These are phyloP conservation scores for Thermothelomyces thermophilus DNA, from an alignment of 2,329 filamentous ascomycete species.

Conservation along the genomic window DNA sequence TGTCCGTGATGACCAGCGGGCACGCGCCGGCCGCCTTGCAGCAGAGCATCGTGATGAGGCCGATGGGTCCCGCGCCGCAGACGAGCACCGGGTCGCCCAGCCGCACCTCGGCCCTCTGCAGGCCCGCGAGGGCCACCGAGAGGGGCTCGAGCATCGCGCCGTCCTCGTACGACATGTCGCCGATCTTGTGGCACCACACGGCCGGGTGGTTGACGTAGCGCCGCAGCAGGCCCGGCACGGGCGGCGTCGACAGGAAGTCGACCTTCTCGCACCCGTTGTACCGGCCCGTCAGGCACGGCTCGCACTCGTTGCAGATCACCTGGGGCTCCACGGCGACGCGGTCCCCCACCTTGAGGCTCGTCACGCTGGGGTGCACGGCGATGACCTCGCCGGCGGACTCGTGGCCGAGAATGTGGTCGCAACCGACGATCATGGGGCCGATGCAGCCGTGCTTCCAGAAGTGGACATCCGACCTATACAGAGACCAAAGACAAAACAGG, in stretches of 20 bases:
- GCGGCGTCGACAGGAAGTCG: constrained; percentile 83
- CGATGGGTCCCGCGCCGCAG: constrained; percentile 91
- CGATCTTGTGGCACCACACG: constrained; percentile 94
- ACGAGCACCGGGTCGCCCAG: constrained; percentile 84
- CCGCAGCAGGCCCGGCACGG: constrained; percentile 76
- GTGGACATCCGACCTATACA: constrained; percentile 75
- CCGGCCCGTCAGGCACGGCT: constrained; percentile 82
- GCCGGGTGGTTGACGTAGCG: constrained; percentile 94
- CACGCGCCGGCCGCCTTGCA: constrained; percentile 79
- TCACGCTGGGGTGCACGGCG: constrained; percentile 75
- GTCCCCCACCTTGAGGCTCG: constrained; percentile 71
- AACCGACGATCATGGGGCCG: constrained; percentile 87
- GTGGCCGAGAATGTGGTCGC: constrained; percentile 87
- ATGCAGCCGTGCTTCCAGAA: constrained; percentile 97
- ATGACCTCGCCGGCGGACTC: constrained; percentile 83
- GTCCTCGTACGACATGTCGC: constrained; percentile 84
- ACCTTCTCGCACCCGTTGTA: constrained; percentile 93
- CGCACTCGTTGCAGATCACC: constrained; percentile 84
- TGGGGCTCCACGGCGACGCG: constrained; percentile 92
- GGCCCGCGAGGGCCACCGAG: constrained; percentile 78
- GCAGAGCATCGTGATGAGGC: constrained; percentile 80
- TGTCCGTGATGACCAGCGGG: constrained; percentile 89
- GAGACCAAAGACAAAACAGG: constrained; percentile 18
- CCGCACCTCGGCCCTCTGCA: constrained; percentile 73
- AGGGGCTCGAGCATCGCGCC: constrained; percentile 87